Percentiles rank a stretch among this genome's conserved stretches.
These are phyloP conservation scores for Chlamydomonas asymmetrica DNA, from an alignment of 139 green algal species.

Conservation along the genomic window DNA sequence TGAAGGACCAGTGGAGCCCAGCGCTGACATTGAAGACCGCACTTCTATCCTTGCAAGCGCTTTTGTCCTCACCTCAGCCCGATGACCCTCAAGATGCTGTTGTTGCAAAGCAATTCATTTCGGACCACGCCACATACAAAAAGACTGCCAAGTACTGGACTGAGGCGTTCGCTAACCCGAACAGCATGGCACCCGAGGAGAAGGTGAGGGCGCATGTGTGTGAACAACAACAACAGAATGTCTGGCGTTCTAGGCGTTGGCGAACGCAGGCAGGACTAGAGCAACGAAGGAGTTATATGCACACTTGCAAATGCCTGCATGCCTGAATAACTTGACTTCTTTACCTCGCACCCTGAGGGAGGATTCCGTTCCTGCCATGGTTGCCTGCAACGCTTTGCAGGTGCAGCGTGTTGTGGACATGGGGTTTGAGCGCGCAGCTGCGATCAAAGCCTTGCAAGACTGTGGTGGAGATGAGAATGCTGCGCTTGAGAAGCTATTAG, in stretches of 20 bases:
- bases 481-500: constrained; percentile 78
- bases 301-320: background rate
- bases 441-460: constrained; percentile 53
- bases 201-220: constrained; percentile 8
- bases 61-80: constrained; percentile 90
- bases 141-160: constrained; percentile 68
- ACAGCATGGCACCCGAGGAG: constrained; percentile 22
- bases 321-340: background rate
- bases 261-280: background rate
- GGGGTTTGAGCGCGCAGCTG: constrained; percentile 69
- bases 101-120: constrained; percentile 90
- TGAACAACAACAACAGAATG: background rate
- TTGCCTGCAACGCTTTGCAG: constrained; percentile 30
- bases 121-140: constrained; percentile 61
- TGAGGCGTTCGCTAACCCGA: constrained; percentile 49
- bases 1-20: constrained; percentile 98
- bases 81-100: constrained; percentile 96
- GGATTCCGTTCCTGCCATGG: constrained; percentile 24
- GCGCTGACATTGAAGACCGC: constrained; percentile 98
- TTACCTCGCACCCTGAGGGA: constrained; percentile 3
- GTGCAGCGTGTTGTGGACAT: constrained; percentile 77
- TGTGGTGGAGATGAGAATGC: constrained; percentile 72
- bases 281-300: background rate
- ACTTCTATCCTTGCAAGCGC: constrained; percentile 91
- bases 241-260: background rate